Evolutionary conservation across 148 eudicot genomes (phyloP).

Genomic region (Mesembryanthemum crystallinum): DNA sequence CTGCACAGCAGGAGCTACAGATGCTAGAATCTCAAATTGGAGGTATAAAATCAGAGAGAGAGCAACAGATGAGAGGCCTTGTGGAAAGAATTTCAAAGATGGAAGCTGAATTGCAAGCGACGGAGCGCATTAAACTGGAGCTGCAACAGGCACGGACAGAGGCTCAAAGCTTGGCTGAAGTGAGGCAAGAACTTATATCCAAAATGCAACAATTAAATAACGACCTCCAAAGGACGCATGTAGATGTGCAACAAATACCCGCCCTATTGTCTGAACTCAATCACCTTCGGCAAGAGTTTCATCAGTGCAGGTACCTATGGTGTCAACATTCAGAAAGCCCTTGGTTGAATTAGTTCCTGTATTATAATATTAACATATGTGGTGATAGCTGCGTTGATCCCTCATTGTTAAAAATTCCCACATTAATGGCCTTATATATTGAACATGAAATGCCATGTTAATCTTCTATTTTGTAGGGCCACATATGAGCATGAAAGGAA

Average conservation of each 20-base stretch:
- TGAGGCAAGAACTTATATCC: slow-evolving; percentile 74
- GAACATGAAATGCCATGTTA: slow-evolving; percentile 4
- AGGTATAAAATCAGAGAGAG: slow-evolving; percentile 62
- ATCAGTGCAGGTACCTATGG: slow-evolving; percentile 70
- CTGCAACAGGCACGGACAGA: slow-evolving; percentile 78
- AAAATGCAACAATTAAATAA: slow-evolving; percentile 59
- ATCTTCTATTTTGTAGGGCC: slow-evolving; percentile 46
- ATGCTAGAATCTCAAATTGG: slow-evolving; percentile 63
- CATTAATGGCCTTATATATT: background rate
- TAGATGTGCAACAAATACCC: slow-evolving; percentile 73
- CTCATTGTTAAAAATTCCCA: background rate
- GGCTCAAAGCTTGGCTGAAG: slow-evolving; percentile 70
- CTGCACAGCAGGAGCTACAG: slow-evolving; percentile 81
- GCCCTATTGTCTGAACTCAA: slow-evolving; percentile 70
- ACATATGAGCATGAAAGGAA: slow-evolving; percentile 96
- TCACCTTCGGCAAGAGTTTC: slow-evolving; percentile 80
- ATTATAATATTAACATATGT: background rate
- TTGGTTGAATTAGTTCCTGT: background rate
- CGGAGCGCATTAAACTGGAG: slow-evolving; percentile 67
- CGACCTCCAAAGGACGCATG: slow-evolving; percentile 72
- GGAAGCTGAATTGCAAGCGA: slow-evolving; percentile 72
- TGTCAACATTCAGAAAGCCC: background rate
- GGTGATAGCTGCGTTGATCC: slow-evolving; percentile 9
- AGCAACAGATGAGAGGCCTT: slow-evolving; percentile 65
- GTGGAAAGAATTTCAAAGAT: slow-evolving; percentile 66